Evolutionary conservation across 768 basidiomycete genomes (phyloP), one percentile per base, ranked within the genome.

Genomic region (Suillus americanus): DNA sequence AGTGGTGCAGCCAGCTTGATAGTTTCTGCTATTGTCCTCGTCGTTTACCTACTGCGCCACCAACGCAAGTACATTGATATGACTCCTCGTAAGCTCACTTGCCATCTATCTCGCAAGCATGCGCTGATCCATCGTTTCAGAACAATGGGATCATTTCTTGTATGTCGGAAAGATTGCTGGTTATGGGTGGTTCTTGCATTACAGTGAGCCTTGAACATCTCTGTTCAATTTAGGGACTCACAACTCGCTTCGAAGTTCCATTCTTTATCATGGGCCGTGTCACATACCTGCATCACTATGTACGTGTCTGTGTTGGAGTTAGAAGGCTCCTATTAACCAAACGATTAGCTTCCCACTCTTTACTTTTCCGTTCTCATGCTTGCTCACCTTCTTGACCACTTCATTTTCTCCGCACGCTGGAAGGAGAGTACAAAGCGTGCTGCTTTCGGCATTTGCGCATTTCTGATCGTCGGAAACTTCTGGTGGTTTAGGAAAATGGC

Each of bases 241-340:
- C 43, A 62, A 37, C 69, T 40, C 40, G 53, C 14, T 60, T 25
- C 68, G 12, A 69, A 97, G 96, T 90, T 28, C 97, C 97, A 2
- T 99, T 98, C 89, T 79, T 98, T 68, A 89, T 98, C 79, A 99
- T 99, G 97, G 96, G 94, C 25, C 93, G 95, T 65, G 93, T 95
- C 4, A 97, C 95, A 37, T 98, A 98, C 70, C 79, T 99, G 33
- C 97, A 99, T 76, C 95, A 97, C 81, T 98, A 97, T 74, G 94
- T 96, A 69, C 68, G 92, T 85, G 33, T 14, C 8, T 48, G 13
- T 1, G 1, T 38, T 7, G 60, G 41, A 38, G 45, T 35, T 46
- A 61, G 45, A 33, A 20, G 33, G 9, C 10, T 48, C 3, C 30
- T 43, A 63, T 28, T 28, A 18, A n/a, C 25, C 23, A 43, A 50